Evolutionary conservation across 257 asterid species (phyloP).

Genomic region (Parsonsia alboflavescens): DNA sequence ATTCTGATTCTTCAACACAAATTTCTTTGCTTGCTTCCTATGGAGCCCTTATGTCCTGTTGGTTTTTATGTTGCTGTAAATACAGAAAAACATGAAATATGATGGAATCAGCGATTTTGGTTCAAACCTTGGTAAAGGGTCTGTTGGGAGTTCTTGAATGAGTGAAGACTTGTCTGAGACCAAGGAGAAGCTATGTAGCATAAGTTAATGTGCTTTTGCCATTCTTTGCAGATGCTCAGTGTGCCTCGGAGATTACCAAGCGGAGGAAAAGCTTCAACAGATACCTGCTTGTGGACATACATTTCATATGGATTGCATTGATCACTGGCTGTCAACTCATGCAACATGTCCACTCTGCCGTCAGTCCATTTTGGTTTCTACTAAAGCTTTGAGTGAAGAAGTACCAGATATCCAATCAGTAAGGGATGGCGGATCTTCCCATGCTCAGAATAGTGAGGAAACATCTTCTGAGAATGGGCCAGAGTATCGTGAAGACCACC

Average conservation of each 20-base stretch:
- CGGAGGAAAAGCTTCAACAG: slow-evolving; percentile 71
- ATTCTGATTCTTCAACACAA: neutral
- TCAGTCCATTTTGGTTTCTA: slow-evolving; percentile 49
- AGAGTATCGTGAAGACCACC: slow-evolving; percentile 16
- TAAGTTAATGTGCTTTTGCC: neutral
- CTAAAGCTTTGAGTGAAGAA: slow-evolving; percentile 22
- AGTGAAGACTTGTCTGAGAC: neutral
- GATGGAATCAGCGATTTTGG: neutral
- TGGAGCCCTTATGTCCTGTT: neutral
- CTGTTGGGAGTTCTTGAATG: neutral
- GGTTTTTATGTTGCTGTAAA: neutral
- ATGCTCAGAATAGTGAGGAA: slow-evolving; percentile 17
- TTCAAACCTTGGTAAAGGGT: neutral
- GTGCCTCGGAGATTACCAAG: slow-evolving; percentile 73
- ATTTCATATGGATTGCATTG: slow-evolving; percentile 80
- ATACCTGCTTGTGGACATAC: slow-evolving; percentile 80
- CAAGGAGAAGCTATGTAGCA: neutral
- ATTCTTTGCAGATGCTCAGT: slow-evolving; percentile 57
- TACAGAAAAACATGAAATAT: neutral
- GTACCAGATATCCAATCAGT: slow-evolving; percentile 17
- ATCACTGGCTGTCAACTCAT: slow-evolving; percentile 68
- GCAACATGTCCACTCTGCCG: slow-evolving; percentile 90
- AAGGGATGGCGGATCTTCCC: slow-evolving; percentile 13
- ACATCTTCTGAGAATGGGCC: slow-evolving; percentile 6
- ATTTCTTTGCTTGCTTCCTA: neutral